phyloP scores from a whole-genome alignment of 1,139 yeast genomes.

The Scheffersomyces parashehatae region DNA sequence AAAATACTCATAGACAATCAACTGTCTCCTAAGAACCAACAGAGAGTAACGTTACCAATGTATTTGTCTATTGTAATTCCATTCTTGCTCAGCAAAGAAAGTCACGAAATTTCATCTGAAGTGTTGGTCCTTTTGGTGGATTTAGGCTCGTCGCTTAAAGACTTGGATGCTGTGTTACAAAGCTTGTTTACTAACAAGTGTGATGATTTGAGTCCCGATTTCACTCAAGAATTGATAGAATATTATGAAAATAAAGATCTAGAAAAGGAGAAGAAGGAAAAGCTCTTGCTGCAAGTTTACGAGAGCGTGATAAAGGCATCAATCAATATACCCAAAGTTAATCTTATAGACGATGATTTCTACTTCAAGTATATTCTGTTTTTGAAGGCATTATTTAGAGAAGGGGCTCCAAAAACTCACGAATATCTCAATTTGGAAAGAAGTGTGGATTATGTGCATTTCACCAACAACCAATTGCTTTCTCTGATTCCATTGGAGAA shows the following conservation, averaged over 20 bases:
- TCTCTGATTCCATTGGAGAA: conserved; percentile 7
- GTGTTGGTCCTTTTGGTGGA: conserved; percentile 25
- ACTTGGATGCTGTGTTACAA: conserved; percentile 11
- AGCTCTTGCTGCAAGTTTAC: conserved; percentile 18
- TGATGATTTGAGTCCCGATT: conserved; percentile 16
- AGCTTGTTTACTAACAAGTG: conserved; percentile 12
- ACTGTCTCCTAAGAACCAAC: background rate
- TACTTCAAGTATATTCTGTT: conserved; percentile 22
- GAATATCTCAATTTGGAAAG: conserved; percentile 34
- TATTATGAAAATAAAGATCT: conserved; percentile 17
- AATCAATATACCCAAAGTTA: conserved; percentile 1
- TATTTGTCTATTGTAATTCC: conserved; percentile 28
- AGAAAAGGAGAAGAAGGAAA: conserved; percentile 1
- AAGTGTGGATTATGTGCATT: conserved; percentile 21
- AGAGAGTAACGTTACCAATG: conserved; percentile 18
- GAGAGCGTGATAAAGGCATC: conserved; percentile 15
- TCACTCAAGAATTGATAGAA: conserved; percentile 22
- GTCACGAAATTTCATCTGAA: conserved; percentile 15
- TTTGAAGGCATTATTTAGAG: conserved; percentile 30
- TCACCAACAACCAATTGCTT: conserved; percentile 8
- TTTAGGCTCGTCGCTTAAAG: conserved; percentile 20
- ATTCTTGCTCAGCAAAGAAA: conserved; percentile 15
- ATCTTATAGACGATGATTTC: conserved; percentile 20
- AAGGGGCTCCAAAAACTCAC: conserved; percentile 33
- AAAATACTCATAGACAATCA: conserved; percentile 3